Conservation (phyloP, 306 rosid genomes). For the Citrullus colocynthis region DNA sequence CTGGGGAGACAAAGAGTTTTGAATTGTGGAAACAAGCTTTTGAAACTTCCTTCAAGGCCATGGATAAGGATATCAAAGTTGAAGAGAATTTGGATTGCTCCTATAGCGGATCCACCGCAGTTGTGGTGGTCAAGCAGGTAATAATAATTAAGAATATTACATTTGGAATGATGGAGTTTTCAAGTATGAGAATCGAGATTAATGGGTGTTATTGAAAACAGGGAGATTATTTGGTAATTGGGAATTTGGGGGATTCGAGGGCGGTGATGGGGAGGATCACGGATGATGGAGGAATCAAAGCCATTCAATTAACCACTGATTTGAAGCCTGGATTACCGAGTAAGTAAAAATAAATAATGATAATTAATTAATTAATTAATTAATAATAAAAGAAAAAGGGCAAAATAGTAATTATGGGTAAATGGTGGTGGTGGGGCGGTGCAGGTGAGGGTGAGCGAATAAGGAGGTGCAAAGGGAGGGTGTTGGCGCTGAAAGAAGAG, state of each 20-base stretch:
- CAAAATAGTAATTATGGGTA: too few species aligned
- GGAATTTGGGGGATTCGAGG: slow-evolving; percentile 79
- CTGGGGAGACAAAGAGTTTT: slow-evolving; percentile 11
- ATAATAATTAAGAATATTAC: too few species aligned
- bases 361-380: too few species aligned
- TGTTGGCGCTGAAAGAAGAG: slow-evolving; percentile 41
- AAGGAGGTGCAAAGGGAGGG: slow-evolving; percentile 44
- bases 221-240: slow-evolving; percentile 51
- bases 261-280: slow-evolving; percentile 53
- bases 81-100: slow-evolving; percentile 42
- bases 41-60: slow-evolving; percentile 36
- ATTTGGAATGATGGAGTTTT: too few species aligned
- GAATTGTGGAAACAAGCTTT: slow-evolving; percentile 33
- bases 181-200: too few species aligned
- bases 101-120: slow-evolving; percentile 64
- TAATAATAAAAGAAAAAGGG: too few species aligned
- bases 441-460: slow-evolving; percentile 54
- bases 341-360: too few species aligned
- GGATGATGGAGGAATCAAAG: slow-evolving; percentile 30
- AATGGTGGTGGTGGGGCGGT: too few species aligned
- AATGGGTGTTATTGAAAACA: slow-evolving; percentile 3
- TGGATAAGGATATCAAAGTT: slow-evolving; percentile 63
- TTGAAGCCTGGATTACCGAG: slow-evolving; percentile 42
- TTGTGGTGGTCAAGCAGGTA: slow-evolving; percentile 48
- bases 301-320: slow-evolving; percentile 59